phyloP scores from a whole-genome alignment of 148 eudicot species.

The Salicornia ramosissima region DNA sequence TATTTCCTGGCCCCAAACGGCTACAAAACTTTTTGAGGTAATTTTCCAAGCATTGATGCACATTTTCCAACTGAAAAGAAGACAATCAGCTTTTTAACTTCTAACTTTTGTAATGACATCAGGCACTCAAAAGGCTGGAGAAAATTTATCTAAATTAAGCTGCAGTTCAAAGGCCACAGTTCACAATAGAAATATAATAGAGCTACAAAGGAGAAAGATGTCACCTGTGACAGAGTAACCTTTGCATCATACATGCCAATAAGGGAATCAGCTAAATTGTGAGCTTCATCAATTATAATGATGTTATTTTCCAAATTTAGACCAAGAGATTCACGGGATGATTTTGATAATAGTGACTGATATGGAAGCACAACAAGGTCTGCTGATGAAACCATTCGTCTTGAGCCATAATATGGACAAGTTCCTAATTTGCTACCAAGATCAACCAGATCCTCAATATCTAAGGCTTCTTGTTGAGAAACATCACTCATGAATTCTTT shows the following conservation, averaged over 20 bases:
- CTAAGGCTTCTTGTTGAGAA: constrained; percentile 57
- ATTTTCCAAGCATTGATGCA: constrained; percentile 59
- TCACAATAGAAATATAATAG: neutral
- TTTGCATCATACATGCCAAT: constrained; percentile 89
- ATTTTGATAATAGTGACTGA: constrained; percentile 89
- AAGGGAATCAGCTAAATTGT: constrained; percentile 94
- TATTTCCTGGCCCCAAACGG: constrained; percentile 84
- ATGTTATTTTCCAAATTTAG: constrained; percentile 65
- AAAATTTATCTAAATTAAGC: neutral
- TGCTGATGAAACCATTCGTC: constrained; percentile 69
- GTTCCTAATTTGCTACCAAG: constrained; percentile 74
- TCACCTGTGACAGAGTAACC: constrained; percentile 68
- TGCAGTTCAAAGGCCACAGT: neutral
- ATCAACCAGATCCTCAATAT: constrained; percentile 88
- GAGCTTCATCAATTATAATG: constrained; percentile 92
- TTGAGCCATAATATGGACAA: constrained; percentile 95
- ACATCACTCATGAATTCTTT: constrained; percentile 57
- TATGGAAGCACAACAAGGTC: constrained; percentile 94
- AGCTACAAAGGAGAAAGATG: constrained; percentile 15
- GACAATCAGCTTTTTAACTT: constrained; percentile 11
- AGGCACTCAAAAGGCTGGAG: constrained; percentile 12
- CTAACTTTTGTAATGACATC: constrained; percentile 2
- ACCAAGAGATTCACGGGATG: constrained; percentile 95
- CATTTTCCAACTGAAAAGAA: constrained; percentile 54
- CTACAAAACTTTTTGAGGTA: constrained; percentile 63